phyloP scores from a whole-genome alignment of 2,329 filamentous ascomycete genomes.

The Colletotrichum sp. region DNA sequence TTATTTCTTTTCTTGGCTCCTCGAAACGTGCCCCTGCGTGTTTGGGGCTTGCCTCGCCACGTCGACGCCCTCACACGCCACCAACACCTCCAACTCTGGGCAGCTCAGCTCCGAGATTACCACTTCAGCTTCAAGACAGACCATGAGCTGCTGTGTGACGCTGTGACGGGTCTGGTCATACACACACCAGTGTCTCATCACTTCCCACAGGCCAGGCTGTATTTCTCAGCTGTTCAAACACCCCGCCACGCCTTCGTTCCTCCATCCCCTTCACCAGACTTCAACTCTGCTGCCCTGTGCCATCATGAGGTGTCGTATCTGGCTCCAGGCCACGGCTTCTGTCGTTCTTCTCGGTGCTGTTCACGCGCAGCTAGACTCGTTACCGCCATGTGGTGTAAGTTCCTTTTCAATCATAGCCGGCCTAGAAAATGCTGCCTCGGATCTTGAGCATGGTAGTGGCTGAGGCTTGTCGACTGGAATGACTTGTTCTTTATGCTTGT shows the following conservation, averaged over 20 bases:
- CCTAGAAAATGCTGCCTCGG: not conserved
- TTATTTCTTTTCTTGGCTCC: not conserved
- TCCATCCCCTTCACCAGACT: not conserved
- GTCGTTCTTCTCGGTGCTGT: not conserved
- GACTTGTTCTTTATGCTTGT: not conserved
- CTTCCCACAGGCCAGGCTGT: not conserved
- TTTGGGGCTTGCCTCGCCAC: not conserved
- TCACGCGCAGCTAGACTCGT: slow-evolving; percentile 9
- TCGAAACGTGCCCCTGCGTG: not conserved
- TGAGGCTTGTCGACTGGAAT: not conserved
- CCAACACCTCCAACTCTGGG: not conserved
- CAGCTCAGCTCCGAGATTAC: not conserved
- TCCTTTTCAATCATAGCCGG: not conserved
- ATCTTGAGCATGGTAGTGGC: not conserved
- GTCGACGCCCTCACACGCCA: not conserved
- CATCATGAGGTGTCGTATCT: not conserved
- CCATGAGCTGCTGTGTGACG: slow-evolving; percentile 11
- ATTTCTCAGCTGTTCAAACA: not conserved
- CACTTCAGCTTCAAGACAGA: not conserved
- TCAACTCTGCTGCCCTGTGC: not conserved
- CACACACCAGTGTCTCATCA: not conserved
- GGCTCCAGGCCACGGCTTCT: not conserved
- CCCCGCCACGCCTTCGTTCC: not conserved
- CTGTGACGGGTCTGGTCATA: slow-evolving; percentile 11
- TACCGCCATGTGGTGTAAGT: slow-evolving; percentile 22